A percentile compares a stretch with the other conserved stretches of the same genome.
phyloP scores from a whole-genome alignment of 108 stramenopile species.

The Pseudonitzschia multiseries region DNA sequence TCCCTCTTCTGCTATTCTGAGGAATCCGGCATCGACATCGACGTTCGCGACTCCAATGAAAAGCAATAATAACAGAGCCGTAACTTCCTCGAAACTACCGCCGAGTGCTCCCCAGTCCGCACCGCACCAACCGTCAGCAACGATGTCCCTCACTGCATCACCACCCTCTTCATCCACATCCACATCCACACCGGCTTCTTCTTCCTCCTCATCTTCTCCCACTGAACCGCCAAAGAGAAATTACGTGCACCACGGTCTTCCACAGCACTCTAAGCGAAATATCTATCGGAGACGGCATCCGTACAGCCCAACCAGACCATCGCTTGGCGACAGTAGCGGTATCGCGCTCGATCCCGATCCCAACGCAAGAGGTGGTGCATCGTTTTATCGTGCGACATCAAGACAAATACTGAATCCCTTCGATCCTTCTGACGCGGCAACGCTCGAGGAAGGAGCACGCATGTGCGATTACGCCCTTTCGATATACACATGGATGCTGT shows the following conservation, averaged over 20 bases:
- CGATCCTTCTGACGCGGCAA: slow-evolving; percentile 51
- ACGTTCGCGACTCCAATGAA: background rate
- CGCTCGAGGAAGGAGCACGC: slow-evolving; percentile 82
- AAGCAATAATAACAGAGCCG: background rate
- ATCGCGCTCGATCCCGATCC: background rate
- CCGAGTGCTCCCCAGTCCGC: no score
- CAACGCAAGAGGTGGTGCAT: background rate
- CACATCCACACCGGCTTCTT: background rate
- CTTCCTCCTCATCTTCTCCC: no score
- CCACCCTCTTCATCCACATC: background rate
- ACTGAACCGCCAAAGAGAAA: no score
- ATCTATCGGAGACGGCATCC: slow-evolving; percentile 3
- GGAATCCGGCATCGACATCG: background rate
- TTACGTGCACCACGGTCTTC: background rate
- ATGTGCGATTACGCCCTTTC: slow-evolving; percentile 82
- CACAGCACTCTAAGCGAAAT: background rate
- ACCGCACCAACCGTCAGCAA: no score
- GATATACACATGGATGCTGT: slow-evolving; percentile 90
- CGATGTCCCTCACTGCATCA: background rate
- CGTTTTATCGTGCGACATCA: slow-evolving; percentile 23
- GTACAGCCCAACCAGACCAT: background rate
- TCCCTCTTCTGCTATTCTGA: no score
- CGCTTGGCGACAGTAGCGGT: background rate
- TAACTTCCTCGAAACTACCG: no score
- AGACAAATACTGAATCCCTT: slow-evolving; percentile 55